phyloP scores from a whole-genome alignment of 2,329 filamentous ascomycete species.

The Ascochyta lentis region DNA sequence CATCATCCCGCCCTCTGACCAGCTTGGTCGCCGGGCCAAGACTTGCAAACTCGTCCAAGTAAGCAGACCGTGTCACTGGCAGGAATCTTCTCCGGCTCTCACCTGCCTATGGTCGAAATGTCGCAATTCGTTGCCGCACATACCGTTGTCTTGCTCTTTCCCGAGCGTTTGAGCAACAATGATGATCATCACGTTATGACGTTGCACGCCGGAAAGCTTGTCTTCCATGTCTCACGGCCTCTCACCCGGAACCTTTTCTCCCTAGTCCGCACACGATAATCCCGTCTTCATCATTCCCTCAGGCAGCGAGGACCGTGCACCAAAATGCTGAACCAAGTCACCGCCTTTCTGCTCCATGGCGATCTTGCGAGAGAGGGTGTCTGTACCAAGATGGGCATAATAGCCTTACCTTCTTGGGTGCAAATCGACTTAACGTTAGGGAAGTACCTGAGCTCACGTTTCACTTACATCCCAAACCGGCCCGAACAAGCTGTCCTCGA shows the following conservation, averaged over 20 bases:
- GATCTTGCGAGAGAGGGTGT: conserved; percentile 24
- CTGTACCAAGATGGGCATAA: conserved; percentile 8
- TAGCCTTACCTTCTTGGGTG: conserved; percentile 13
- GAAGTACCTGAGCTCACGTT: conserved; percentile 2
- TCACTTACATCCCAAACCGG: conserved; percentile 9
- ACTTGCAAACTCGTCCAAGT: conserved; percentile 11
- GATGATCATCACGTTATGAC: conserved; percentile 32
- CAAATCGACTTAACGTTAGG: background rate
- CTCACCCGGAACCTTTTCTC: conserved; percentile 18
- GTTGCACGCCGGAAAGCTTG: conserved; percentile 21
- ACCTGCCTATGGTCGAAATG: conserved; percentile 18
- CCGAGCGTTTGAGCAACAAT: conserved; percentile 21
- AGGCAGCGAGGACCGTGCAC: conserved; percentile 4
- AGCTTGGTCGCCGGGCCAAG: conserved; percentile 21
- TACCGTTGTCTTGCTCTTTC: conserved; percentile 8
- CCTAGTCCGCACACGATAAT: conserved; percentile 21
- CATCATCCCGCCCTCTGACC: conserved; percentile 20
- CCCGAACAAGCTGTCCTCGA: background rate
- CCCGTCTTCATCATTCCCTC: conserved; percentile 16
- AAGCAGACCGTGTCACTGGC: conserved; percentile 19
- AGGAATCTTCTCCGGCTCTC: conserved; percentile 21
- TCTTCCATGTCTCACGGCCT: conserved; percentile 14
- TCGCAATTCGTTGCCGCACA: conserved; percentile 26
- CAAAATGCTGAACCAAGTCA: conserved; percentile 20
- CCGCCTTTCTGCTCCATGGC: conserved; percentile 31